These are phyloP conservation scores for Pseudogymnoascus sp. DNA, from an alignment of 2,329 filamentous ascomycete genomes.

Conservation along the genomic window DNA sequence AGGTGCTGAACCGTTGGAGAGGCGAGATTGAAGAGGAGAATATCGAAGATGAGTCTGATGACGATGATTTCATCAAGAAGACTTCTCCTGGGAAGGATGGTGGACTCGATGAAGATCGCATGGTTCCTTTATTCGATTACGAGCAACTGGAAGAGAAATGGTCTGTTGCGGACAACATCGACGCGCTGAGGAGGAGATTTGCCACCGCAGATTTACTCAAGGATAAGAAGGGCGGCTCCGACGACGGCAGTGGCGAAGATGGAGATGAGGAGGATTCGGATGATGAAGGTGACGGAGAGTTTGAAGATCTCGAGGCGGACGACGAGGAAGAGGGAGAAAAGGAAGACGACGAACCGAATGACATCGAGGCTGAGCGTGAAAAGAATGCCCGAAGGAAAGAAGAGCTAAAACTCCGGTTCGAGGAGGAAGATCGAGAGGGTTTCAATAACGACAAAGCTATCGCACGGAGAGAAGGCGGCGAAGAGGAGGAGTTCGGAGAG, in stretches of 20 bases:
- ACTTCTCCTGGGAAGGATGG: constrained; percentile 59
- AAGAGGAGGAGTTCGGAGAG: constrained; percentile 79
- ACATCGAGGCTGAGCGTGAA: constrained; percentile 79
- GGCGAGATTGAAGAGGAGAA: constrained; percentile 54
- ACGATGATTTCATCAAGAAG: constrained; percentile 58
- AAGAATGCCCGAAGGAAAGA: constrained; percentile 89
- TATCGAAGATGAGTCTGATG: constrained; percentile 48
- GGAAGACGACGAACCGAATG: constrained; percentile 31
- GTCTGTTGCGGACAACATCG: constrained; percentile 70
- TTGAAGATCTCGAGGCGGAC: constrained; percentile 77
- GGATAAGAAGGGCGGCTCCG: constrained; percentile 47
- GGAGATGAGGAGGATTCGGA: constrained; percentile 40
- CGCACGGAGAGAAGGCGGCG: constrained; percentile 61
- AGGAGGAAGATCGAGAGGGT: constrained; percentile 96
- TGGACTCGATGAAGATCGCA: constrained; percentile 65
- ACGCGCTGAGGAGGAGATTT: constrained; percentile 67
- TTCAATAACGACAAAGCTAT: constrained; percentile 84
- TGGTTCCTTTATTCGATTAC: constrained; percentile 74
- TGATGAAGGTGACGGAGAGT: constrained; percentile 67
- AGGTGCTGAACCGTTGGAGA: constrained; percentile 74
- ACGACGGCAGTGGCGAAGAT: constrained; percentile 38
- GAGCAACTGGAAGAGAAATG: constrained; percentile 76
- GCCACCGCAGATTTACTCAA: constrained; percentile 59
- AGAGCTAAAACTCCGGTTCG: constrained; percentile 87
- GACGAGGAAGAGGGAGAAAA: constrained; percentile 37